phyloP scores from a whole-genome alignment of 1,139 yeast species.

The Zygoascus sp. region DNA sequence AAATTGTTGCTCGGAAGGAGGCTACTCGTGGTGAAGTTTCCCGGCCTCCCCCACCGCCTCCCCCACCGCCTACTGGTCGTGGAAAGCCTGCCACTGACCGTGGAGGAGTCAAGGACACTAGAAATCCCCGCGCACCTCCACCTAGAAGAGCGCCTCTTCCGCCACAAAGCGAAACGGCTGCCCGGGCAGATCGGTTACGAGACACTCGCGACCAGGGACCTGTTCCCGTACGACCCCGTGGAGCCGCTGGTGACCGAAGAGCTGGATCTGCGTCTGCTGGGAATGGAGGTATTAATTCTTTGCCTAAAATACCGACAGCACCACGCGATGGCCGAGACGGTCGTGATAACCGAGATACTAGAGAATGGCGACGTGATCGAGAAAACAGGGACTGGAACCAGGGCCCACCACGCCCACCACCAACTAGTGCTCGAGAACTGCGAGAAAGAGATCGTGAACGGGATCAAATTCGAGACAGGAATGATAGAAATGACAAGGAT shows the following conservation, averaged over 20 bases:
- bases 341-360: neutral
- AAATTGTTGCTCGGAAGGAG: slow-evolving; percentile 8
- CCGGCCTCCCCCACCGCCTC: neutral
- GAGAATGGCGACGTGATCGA: slow-evolving; percentile 8
- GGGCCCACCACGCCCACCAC: neutral
- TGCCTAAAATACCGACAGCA: slow-evolving; percentile 25
- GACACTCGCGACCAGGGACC: slow-evolving; percentile 1
- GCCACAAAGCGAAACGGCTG: neutral
- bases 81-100: neutral
- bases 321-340: slow-evolving; percentile 14
- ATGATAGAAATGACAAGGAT: slow-evolving; percentile 6
- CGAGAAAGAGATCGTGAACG: slow-evolving; percentile 16
- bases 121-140: slow-evolving; percentile 2
- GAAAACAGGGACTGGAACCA: slow-evolving; percentile 1
- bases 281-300: slow-evolving; percentile 18
- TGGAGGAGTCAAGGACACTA: neutral
- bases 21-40: neutral
- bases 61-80: neutral
- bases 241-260: neutral
- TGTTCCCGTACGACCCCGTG: slow-evolving; percentile 4
- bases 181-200: neutral
- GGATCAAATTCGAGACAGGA: slow-evolving; percentile 10
- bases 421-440: slow-evolving; percentile 6
- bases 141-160: neutral
- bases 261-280: neutral